Percentiles rank a stretch among this genome's conserved stretches.
phyloP scores from a whole-genome alignment of 2,329 filamentous ascomycete species.

The Chrysoporthe puriensis region DNA sequence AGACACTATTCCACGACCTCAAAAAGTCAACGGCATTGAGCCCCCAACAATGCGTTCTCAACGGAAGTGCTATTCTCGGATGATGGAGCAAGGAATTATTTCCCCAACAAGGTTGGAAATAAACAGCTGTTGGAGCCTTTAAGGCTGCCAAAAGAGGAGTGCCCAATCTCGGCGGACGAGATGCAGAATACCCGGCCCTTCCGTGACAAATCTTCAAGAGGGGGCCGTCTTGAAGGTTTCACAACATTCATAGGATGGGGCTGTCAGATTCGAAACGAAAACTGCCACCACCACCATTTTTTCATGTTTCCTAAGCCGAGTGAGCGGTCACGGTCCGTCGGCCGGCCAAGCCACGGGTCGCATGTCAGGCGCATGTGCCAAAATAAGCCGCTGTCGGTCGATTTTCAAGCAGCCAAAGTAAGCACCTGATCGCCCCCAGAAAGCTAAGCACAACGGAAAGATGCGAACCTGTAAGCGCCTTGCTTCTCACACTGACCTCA shows the following conservation, averaged over 20 bases:
- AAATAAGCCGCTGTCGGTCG: not conserved
- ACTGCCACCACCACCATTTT: no score
- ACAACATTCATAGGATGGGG: not conserved
- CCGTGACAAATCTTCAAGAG: no score
- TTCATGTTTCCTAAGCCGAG: not conserved
- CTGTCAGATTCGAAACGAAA: not conserved
- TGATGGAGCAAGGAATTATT: no score
- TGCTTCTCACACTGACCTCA: not conserved
- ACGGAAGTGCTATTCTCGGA: no score
- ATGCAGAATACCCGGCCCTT: no score
- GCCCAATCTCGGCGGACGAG: not conserved
- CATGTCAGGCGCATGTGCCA: not conserved
- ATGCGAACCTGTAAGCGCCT: not conserved
- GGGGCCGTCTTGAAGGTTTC: not conserved
- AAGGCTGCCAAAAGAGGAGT: not conserved
- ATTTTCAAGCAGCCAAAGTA: not conserved
- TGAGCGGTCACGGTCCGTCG: not conserved
- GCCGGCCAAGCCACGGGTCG: not conserved
- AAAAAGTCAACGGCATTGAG: no score
- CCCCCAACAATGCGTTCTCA: no score
- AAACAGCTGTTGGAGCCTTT: not conserved
- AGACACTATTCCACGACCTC: no score
- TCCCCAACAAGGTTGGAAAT: not conserved
- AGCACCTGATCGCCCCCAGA: not conserved
- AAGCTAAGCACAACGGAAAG: not conserved